Base-by-base conservation (phyloP, 305 asterid species). In the Andrographis paniculata region DNA sequence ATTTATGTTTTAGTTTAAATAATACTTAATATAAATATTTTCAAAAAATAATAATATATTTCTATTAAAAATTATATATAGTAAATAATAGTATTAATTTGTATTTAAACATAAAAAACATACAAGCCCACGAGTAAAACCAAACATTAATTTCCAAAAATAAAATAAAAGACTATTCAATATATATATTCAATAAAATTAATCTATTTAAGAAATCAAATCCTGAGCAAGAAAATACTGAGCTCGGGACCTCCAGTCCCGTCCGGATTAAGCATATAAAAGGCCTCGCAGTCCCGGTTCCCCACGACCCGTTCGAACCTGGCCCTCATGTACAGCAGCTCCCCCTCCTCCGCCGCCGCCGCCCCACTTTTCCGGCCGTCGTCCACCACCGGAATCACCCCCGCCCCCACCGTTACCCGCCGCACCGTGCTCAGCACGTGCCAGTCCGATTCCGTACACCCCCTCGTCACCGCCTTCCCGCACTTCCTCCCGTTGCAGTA, bases 241-340 rank as follows among this genome's bases (percentile, higher is more conserved):
- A 89, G 79, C 40, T 89, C 98, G 47, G 96, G 94, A 17, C 96
- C 98, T 39, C 96, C 91, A 43, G 69, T 82, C 14, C 93, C 94
- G 43, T 89, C 98, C 1, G 96, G 98, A 33, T 89, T 89, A 82
- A 85, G 49, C 98, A 89, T 89, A 35, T 89, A 82, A 53, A 78
- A 89, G 1, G 96, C 98, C 64, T 89, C 94, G 13, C 94, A 85
- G 75, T 89, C 93, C 42, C 88, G 91, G 57, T 76, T 80, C 17
- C 98, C 98, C 48, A 89, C 92, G 9, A 85, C 95, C 44, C 94
- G 61, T 66, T 89, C 95, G 39, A 89, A 85, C 66, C 72, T 67
- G 13, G 95, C 98, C 64, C 94, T 67, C 98, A 89, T 89, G 12
- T 78, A 85, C 17, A 89, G 61, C 64, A 88, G 54, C 80, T 88